These are phyloP conservation scores for Apiotrichum akiyoshidainum DNA, from an alignment of 1,284 basidiomycete species.

Conservation along the genomic window DNA sequence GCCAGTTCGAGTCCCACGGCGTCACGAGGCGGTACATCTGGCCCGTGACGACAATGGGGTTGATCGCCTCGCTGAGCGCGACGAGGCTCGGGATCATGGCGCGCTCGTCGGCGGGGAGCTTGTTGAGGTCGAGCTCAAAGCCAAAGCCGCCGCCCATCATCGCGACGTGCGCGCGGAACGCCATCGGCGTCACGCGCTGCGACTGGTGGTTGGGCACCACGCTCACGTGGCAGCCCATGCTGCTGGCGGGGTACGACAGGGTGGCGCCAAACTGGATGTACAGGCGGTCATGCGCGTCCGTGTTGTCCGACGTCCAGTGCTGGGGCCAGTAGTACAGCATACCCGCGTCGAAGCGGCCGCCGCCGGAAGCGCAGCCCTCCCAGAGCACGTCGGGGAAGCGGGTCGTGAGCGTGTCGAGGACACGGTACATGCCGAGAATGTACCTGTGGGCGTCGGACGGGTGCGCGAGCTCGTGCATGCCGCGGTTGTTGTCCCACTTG, in stretches of 20 bases:
- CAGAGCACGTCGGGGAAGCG: conserved; percentile 34
- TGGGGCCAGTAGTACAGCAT: conserved; percentile 36
- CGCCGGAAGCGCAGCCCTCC: conserved; percentile 41
- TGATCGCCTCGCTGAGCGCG: conserved; percentile 23
- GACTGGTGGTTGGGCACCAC: conserved; percentile 36
- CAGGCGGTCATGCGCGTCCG: conserved; percentile 34
- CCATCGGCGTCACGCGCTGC: conserved; percentile 28
- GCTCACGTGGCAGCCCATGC: conserved; percentile 35
- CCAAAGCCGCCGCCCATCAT: conserved; percentile 41
- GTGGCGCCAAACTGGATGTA: conserved; percentile 36
- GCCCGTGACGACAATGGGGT: conserved; percentile 28
- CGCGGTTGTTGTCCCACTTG: conserved; percentile 44
- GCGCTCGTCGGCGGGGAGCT: conserved; percentile 23
- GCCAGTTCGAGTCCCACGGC: conserved; percentile 28
- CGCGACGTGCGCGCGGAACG: conserved; percentile 41
- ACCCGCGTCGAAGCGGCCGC: conserved; percentile 37
- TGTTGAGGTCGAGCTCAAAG: conserved; percentile 33
- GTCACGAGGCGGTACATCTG: conserved; percentile 28
- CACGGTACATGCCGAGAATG: conserved; percentile 38
- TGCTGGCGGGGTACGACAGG: conserved; percentile 30
- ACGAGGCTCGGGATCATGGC: conserved; percentile 21
- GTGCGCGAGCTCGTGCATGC: conserved; percentile 35
- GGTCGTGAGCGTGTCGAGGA: conserved; percentile 27
- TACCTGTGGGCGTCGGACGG: conserved; percentile 29
- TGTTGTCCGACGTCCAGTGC: conserved; percentile 38